Conservation (phyloP, 2,329 filamentous ascomycete species). For the Orbilia javanica region DNA sequence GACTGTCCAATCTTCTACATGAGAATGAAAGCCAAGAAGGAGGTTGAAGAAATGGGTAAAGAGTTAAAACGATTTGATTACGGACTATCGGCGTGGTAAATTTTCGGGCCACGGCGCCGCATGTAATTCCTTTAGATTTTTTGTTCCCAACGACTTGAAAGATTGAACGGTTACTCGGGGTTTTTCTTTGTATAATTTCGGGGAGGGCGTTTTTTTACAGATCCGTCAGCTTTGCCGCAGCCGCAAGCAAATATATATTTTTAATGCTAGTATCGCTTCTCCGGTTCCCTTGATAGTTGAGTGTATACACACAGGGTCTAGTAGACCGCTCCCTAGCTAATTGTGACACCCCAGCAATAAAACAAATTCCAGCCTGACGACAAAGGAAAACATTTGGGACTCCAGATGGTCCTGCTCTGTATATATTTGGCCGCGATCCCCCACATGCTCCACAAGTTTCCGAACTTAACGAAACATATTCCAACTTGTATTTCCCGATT, state of each 20-base stretch:
- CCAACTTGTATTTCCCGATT: too few relatives aligned
- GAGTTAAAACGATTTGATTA: constrained; percentile 90
- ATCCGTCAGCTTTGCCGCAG: background rate
- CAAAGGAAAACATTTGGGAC: too few relatives aligned
- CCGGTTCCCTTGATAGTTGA: too few relatives aligned
- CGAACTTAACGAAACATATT: too few relatives aligned
- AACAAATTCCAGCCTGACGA: too few relatives aligned
- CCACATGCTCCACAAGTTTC: too few relatives aligned
- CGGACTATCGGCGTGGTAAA: constrained; percentile 78
- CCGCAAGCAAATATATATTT: background rate
- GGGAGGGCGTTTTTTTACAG: background rate
- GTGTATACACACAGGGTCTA: too few relatives aligned
- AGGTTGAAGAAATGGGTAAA: constrained; percentile 93
- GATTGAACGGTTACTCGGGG: background rate
- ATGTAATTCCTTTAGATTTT: background rate
- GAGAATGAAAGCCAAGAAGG: constrained; percentile 99
- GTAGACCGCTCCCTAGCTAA: too few relatives aligned
- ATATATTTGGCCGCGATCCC: too few relatives aligned
- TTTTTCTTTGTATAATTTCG: constrained; percentile 18
- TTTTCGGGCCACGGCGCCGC: background rate
- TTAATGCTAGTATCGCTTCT: too few relatives aligned
- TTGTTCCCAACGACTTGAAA: background rate
- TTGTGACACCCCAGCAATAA: too few relatives aligned
- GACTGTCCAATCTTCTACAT: constrained; percentile 99
- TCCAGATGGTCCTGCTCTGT: too few relatives aligned